These are phyloP conservation scores for Apophysomyces sp. DNA, from an alignment of 371 early-diverging fungal species.

Conservation along the genomic window DNA sequence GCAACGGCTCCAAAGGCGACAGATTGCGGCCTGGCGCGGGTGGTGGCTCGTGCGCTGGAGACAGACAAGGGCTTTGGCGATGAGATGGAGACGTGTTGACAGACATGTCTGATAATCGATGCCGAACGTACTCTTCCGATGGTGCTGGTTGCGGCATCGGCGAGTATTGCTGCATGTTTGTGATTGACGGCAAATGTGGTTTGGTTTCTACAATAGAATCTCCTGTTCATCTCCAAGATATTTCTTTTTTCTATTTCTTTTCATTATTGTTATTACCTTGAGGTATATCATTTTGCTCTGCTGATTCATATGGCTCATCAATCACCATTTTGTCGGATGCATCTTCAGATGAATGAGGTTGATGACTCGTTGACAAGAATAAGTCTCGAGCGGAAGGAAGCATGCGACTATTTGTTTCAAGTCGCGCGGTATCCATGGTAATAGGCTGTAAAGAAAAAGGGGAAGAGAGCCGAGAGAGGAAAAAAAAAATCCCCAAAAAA, in stretches of 20 bases:
- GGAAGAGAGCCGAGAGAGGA: neutral
- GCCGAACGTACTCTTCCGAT: conserved; percentile 43
- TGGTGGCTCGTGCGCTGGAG: conserved; percentile 10
- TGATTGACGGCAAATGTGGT: conserved; percentile 26
- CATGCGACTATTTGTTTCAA: conserved; percentile 15
- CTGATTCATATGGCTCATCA: neutral
- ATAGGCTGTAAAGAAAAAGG: neutral
- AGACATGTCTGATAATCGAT: conserved; percentile 48
- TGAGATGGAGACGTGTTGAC: conserved; percentile 18
- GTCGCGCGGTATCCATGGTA: conserved; percentile 23
- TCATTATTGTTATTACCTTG: neutral
- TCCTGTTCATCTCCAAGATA: neutral
- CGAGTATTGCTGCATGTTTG: conserved; percentile 25
- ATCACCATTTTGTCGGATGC: conserved; percentile 3
- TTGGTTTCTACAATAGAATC: conserved; percentile 13
- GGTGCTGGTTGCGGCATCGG: conserved; percentile 17
- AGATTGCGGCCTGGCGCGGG: conserved; percentile 8
- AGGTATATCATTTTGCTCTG: neutral
- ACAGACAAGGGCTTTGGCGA: conserved; percentile 4
- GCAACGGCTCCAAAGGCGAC: conserved; percentile 34
- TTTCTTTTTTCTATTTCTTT: neutral
- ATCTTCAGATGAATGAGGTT: conserved; percentile 2
- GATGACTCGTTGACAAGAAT: conserved; percentile 13
- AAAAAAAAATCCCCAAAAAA: neutral
- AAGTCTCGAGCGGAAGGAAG: conserved; percentile 35